Percentiles rank a stretch among this genome's conserved stretches.
These are phyloP conservation scores for Zasmidium angulare DNA, from an alignment of 2,329 filamentous ascomycete species.

Conservation along the genomic window DNA sequence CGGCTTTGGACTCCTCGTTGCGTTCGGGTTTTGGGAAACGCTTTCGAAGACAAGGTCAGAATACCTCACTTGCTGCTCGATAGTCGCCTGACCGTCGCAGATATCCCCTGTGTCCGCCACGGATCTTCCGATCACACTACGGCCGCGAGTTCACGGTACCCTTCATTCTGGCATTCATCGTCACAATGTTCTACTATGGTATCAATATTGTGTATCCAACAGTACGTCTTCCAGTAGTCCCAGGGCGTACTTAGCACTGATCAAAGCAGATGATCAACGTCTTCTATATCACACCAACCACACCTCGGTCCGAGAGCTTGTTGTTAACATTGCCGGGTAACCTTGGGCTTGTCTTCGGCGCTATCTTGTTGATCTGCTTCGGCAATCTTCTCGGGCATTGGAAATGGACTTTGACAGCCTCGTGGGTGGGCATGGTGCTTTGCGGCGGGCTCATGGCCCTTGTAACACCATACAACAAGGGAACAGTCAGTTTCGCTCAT, in stretches of 20 bases:
- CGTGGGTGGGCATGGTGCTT: constrained; percentile 48
- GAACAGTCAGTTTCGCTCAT: constrained; percentile 7
- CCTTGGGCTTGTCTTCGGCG: constrained; percentile 47
- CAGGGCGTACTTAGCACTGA: not conserved
- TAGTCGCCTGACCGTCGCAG: not conserved
- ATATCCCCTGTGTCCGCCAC: constrained; percentile 19
- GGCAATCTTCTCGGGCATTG: constrained; percentile 47
- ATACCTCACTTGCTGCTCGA: not conserved
- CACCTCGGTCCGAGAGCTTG: constrained; percentile 12
- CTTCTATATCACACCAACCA: constrained; percentile 38
- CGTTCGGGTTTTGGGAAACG: constrained; percentile 29
- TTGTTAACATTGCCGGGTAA: constrained; percentile 45
- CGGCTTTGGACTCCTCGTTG: not conserved
- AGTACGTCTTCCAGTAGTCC: not conserved
- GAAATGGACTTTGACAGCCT: constrained; percentile 48
- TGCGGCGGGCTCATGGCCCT: constrained; percentile 48
- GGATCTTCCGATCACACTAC: constrained; percentile 44
- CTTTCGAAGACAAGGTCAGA: constrained; percentile 12
- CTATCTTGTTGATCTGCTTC: constrained; percentile 42
- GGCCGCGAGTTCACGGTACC: constrained; percentile 50
- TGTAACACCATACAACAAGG: constrained; percentile 45
- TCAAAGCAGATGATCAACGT: constrained; percentile 41
- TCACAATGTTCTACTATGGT: constrained; percentile 54
- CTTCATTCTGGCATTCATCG: constrained; percentile 44
- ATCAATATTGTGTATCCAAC: constrained; percentile 48